Base-by-base conservation (phyloP, 495 filamentous ascomycete species). In the Umbilicaria muhlenbergii region DNA sequence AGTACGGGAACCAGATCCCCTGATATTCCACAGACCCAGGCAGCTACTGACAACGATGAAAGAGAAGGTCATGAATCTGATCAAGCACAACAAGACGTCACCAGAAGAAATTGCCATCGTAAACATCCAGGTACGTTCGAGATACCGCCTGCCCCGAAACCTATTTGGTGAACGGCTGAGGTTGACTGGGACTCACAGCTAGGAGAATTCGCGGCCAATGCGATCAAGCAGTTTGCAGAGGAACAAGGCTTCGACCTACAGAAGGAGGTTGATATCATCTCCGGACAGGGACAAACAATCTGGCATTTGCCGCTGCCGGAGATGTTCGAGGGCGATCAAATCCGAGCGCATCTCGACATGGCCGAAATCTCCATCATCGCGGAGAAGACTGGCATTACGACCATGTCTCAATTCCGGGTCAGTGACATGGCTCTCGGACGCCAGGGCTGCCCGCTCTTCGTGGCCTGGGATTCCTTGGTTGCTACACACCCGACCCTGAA, bases 401-500 rank as follows among this genome's bases (percentile, higher is more conserved):
- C 64, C 0, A 63, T 68, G 34, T 66, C 62, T 5, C 64, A 67
- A 43, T 68, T 68, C 47, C 58, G 65, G 4, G 62, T 65, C 7
- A 62, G 59, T 42, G 65, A 68, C 15, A 64, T 65, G 49, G 64
- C 65, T 4, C 64, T 61, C 3, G 66, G 65, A 2, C 60, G 63
- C 18, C 66, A 68, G 44, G 65, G 65, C 3, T 64, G 65, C 0
- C 66, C 66, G 7, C 47, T 70, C 16, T 64, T 67, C 50, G 64
- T 63, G 3, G 66, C 66, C 45, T 63, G 68, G 24, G 71, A 75
- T 42, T 64, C 66, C 1, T 50, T 75, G 10, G 46, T 76, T 12
- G 58, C 75, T 17, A 69, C 70, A 38, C 70, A 75, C 43, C 71
- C 71, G 6, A 72, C 65, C n/a, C 74, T 74, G 52, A 46, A 69